A percentile compares a stretch with the other conserved stretches of the same genome.
Evolutionary conservation across 1,139 yeast genomes (phyloP).

Genomic region (Kurtzmaniella quercitrusa): DNA sequence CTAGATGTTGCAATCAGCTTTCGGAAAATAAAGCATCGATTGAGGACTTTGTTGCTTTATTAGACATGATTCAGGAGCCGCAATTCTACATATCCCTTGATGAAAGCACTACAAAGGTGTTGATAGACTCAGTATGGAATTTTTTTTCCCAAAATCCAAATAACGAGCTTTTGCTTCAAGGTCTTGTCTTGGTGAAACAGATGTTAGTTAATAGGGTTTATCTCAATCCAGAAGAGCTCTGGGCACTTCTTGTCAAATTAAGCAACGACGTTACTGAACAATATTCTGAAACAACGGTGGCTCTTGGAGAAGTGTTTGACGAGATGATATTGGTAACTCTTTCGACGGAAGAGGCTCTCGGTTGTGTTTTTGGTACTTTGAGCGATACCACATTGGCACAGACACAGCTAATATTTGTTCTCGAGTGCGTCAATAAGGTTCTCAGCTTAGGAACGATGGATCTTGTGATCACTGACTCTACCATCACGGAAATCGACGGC

Average conservation of each 20-base stretch:
- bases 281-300: constrained; percentile 20
- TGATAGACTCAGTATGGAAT: constrained; percentile 20
- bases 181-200: constrained; percentile 34
- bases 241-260: constrained; percentile 20
- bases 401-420: constrained; percentile 14
- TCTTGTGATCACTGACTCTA: constrained; percentile 17
- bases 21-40: constrained; percentile 10
- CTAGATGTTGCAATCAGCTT: constrained; percentile 17
- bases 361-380: constrained; percentile 11
- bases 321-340: constrained; percentile 29
- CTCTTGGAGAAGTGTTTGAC: constrained; percentile 27
- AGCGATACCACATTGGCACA: constrained; percentile 7
- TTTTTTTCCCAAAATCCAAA: constrained; percentile 16
- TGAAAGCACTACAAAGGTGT: not conserved
- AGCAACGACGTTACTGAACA: constrained; percentile 11
- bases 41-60: constrained; percentile 16
- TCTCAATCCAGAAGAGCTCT: constrained; percentile 19
- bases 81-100: not conserved
- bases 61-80: constrained; percentile 21
- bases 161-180: constrained; percentile 19
- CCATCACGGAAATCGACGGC: constrained; percentile 26
- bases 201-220: constrained; percentile 23
- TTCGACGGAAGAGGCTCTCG: constrained; percentile 18
- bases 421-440: constrained; percentile 22
- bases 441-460: constrained; percentile 17